Evolutionary conservation across 1,284 basidiomycete genomes (phyloP), one percentile per base, ranked within the genome.

Genomic region (Irpex rosettiformis): DNA sequence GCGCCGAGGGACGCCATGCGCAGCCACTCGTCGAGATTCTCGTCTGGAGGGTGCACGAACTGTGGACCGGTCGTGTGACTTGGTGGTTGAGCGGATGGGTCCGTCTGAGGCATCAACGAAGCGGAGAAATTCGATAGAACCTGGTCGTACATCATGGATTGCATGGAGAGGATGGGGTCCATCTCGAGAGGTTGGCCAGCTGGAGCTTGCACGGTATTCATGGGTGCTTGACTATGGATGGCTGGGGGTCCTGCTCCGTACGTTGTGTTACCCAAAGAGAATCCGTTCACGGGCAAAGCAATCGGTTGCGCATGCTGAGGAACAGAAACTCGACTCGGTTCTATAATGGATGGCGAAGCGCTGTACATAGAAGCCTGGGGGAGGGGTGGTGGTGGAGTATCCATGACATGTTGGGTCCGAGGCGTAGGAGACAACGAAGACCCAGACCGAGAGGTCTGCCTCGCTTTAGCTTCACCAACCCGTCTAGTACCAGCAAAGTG

Each of bases 91-190:
- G 24, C 48, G 24, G 52, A 11, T 33, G 33, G 33, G 4, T 16
- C 4, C 10, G 33, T 16, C 33, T 37, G 33, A 16, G 25, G 52
- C 30, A 54, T 27, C 21, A 59, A 54, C 18, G 58, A 59, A 7
- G 58, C 58, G 11, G 58, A 55, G 28, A 56, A 33, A 37, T 59
- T 59, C 24, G 58, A 51, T 24, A 59, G 54, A 30, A 45, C 58
- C 49, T 59, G 58, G 49, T 59, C 58, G 54, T 59, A 56, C 55
- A 59, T 56, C 58, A 59, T 58, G 18, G 43, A 49, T 43, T 58
- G 58, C 43, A 54, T 56, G 3, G 58, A 52, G 47, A 47, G 42
- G 40, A 56, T 55, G 10, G 29, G 54, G 27, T 40, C 58, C 11
- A 59, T 29, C 10, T 53, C 54, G 40, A 59, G 49, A 4, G 54